Percentiles rank a stretch among this genome's conserved stretches.
Conservation (phyloP, 345 rosid species). For the Luvunga scandens region DNA sequence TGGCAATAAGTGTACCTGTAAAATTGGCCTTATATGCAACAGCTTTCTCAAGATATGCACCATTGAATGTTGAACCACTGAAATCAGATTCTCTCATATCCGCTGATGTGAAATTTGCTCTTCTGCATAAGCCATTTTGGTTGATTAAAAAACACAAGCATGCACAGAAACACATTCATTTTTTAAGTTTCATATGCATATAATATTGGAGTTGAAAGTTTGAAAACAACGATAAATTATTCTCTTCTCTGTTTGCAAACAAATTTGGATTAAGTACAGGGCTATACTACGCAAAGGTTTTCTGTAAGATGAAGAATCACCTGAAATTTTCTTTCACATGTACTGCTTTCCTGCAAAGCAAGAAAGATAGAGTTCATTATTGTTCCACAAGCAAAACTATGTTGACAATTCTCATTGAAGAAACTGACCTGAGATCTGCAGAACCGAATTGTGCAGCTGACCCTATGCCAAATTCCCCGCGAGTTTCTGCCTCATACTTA, state of each 20-base stretch:
- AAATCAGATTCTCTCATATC: conserved; percentile 97
- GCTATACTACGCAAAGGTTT: neutral
- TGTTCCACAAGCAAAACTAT: neutral
- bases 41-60: conserved; percentile 94
- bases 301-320: conserved; percentile 21
- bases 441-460: conserved; percentile 92
- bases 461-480: conserved; percentile 90
- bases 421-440: conserved; percentile 69
- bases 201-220: too few species aligned
- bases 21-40: conserved; percentile 94
- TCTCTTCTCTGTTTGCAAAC: neutral
- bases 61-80: conserved; percentile 91
- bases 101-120: conserved; percentile 96
- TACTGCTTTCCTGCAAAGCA: conserved; percentile 69
- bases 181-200: neutral
- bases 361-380: conserved; percentile 11
- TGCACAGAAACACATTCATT: neutral
- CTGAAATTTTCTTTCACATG: conserved; percentile 84
- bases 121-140: conserved; percentile 49
- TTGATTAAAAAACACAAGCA: conserved; percentile 13
- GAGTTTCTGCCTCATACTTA: conserved; percentile 74
- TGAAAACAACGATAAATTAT: too few species aligned
- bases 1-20: conserved; percentile 40
- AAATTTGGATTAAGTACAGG: neutral
- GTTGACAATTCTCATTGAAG: neutral